These are phyloP conservation scores for Phytophthora nicotianae DNA, from an alignment of 352 stramenopile species.

Conservation along the genomic window DNA sequence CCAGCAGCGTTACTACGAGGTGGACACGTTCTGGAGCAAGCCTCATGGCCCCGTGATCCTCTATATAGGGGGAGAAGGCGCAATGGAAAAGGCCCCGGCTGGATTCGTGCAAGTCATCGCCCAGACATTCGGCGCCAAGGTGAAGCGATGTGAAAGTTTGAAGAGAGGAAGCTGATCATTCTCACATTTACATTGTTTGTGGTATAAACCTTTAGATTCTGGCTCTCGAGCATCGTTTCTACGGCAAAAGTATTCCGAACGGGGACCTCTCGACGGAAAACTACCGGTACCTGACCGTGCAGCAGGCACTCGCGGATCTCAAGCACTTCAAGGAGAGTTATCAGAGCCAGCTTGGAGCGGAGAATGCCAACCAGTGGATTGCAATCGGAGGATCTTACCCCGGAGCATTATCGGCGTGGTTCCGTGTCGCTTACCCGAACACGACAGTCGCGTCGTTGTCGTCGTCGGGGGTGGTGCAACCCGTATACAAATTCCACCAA, in stretches of 20 bases:
- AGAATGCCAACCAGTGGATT: slow-evolving; percentile 64
- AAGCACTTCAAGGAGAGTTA: slow-evolving; percentile 83
- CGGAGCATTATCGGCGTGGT: slow-evolving; percentile 81
- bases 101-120: slow-evolving; percentile 80
- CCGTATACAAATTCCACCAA: slow-evolving; percentile 77
- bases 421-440: slow-evolving; percentile 81
- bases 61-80: slow-evolving; percentile 85
- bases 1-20: slow-evolving; percentile 81
- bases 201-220: slow-evolving; percentile 50
- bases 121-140: slow-evolving; percentile 79
- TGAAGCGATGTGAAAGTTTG: slow-evolving; percentile 17
- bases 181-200: slow-evolving; percentile 8
- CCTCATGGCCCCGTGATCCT: slow-evolving; percentile 76
- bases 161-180: not conserved
- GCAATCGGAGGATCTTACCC: slow-evolving; percentile 86
- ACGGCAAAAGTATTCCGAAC: slow-evolving; percentile 86
- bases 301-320: slow-evolving; percentile 88
- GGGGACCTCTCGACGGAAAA: slow-evolving; percentile 73
- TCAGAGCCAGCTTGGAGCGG: slow-evolving; percentile 37
- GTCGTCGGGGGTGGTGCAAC: slow-evolving; percentile 82
- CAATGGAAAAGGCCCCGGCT: slow-evolving; percentile 56
- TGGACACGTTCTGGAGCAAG: slow-evolving; percentile 60
- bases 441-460: slow-evolving; percentile 73
- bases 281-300: slow-evolving; percentile 79
- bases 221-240: slow-evolving; percentile 89